Base-by-base conservation (phyloP, 2,329 filamentous ascomycete genomes). In the Nemania sp. region DNA sequence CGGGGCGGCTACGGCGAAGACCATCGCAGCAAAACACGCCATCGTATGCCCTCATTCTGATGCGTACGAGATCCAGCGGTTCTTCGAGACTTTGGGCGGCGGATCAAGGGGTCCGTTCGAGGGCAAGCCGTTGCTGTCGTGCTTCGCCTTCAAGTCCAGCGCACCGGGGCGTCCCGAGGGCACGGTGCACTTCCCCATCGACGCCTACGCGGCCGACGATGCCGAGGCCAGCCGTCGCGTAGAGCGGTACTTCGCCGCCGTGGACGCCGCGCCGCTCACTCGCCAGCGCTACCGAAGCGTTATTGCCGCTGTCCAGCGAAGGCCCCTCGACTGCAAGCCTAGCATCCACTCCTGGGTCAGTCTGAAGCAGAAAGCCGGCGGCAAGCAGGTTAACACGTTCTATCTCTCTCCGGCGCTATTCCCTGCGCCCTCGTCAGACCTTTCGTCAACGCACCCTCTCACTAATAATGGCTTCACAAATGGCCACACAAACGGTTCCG, bases 1-100 rank as follows among this genome's bases (percentile, higher is more conserved):
- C 41, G 30, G 30, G 6, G 28, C 42, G 9, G 36, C 53, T 9
- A 12, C 37, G 11, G 59, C 59, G 12, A 28, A 40, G 14, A 17
- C 24, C 1, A 49, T 61, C 20, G 59, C 59, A 9, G 20, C 17
- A 12, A 55, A 53, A 31, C 57, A 60, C 17, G 39, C 23, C 9
- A 39, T 46, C 7, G 34, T 58, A 41, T 58, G 49, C 44, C 54
- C 59, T 5, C 24, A 55, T 17, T 45, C 51, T 3, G 17, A 37
- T 22, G 5, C 52, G 14, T 61, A 56, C 34, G 59, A 61, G 40
- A 57, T 61, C 23, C 54, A 61, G 36, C 54, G 54, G 8, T 61
- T 61, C 52, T 59, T 50, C 40, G 48, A 48, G 19, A 20, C 30
- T 4, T 52, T 61, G 49, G 54, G 30, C 2, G 54, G 45, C 2